Evolutionary conservation across 176 grass and related monocot genomes (phyloP).

Genomic region (Ensete ventricosum): DNA sequence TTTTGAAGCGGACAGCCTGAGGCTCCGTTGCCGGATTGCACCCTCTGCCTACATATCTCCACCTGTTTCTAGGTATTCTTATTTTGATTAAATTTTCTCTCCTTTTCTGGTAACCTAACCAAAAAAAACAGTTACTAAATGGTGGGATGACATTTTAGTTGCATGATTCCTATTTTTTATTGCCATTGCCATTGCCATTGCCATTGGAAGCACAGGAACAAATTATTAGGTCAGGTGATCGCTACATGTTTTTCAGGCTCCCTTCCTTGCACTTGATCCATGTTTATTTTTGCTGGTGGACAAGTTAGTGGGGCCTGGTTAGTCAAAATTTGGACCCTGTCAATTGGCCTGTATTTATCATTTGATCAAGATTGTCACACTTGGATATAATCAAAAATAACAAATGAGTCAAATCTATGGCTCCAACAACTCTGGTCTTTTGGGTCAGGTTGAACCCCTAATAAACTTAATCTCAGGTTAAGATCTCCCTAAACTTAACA

Average conservation of each 20-base stretch:
- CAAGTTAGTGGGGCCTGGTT: not conserved
- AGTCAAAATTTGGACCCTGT: not conserved
- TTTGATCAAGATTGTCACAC: not conserved
- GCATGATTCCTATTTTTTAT: not conserved
- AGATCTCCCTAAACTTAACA: too few species aligned
- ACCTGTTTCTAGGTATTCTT: conserved; percentile 47
- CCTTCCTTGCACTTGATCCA: not conserved
- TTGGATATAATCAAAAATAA: not conserved
- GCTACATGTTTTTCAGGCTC: not conserved
- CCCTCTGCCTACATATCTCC: conserved; percentile 68
- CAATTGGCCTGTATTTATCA: not conserved
- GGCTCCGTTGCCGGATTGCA: conserved; percentile 76
- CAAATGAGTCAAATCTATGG: not conserved
- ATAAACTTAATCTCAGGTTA: too few species aligned
- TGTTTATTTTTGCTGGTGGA: not conserved
- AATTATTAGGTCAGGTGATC: not conserved
- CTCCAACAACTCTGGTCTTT: not conserved
- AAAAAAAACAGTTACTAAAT: too few species aligned
- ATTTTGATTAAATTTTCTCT: not conserved
- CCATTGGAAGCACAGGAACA: not conserved
- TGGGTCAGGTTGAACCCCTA: not conserved
- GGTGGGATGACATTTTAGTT: not conserved
- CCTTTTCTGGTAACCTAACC: too few species aligned
- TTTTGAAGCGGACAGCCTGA: conserved; percentile 73
- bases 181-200: not conserved